Evolutionary conservation across 2,329 filamentous ascomycete species (phyloP).

Genomic region (Lachnellula occidentalis): DNA sequence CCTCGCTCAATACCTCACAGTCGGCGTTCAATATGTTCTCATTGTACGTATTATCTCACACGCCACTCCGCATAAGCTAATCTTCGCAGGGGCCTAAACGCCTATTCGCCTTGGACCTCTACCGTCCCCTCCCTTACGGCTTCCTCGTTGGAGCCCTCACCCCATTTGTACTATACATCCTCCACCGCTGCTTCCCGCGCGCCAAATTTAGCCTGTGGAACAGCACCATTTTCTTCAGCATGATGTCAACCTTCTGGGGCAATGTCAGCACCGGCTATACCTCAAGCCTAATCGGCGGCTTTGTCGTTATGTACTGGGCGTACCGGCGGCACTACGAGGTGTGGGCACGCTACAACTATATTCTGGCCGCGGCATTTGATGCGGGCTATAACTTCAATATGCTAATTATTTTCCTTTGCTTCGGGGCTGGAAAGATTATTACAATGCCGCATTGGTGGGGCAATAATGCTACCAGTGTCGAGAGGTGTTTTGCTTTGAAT

Average conservation of each 20-base stretch:
- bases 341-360: conserved; percentile 57
- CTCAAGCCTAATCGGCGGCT: conserved; percentile 53
- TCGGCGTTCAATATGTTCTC: conserved; percentile 55
- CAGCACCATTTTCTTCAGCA: conserved; percentile 56
- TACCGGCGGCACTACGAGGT: conserved; percentile 50
- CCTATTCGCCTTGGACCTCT: conserved; percentile 45
- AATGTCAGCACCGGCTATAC: conserved; percentile 56
- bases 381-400: conserved; percentile 58
- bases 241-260: conserved; percentile 51
- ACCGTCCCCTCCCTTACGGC: conserved; percentile 45
- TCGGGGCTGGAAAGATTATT: conserved; percentile 50
- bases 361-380: conserved; percentile 56
- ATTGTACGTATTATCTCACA: conserved; percentile 35
- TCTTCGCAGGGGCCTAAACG: conserved; percentile 38
- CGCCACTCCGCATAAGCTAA: neutral
- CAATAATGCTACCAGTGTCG: conserved; percentile 48
- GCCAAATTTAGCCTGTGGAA: conserved; percentile 52
- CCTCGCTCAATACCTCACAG: conserved; percentile 46
- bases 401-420: conserved; percentile 55
- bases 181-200: conserved; percentile 48
- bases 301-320: conserved; percentile 54
- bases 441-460: conserved; percentile 62
- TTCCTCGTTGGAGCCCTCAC: conserved; percentile 45
- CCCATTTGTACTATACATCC: conserved; percentile 43
- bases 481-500: conserved; percentile 52